phyloP scores from a whole-genome alignment of 331 rosid species.

The Cydonia oblonga region DNA sequence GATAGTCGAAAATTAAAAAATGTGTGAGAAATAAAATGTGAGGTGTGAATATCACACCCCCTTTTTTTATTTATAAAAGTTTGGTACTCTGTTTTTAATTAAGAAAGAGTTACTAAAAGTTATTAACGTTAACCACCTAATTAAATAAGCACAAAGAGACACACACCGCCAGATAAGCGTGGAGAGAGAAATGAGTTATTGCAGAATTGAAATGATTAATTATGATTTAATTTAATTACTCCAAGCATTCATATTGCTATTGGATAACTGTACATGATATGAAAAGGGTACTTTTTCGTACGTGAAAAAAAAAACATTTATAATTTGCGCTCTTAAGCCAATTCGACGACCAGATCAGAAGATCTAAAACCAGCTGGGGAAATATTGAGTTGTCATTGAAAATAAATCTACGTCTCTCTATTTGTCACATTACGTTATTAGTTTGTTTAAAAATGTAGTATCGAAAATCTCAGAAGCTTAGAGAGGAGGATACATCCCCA shows the following conservation, averaged over 20 bases:
- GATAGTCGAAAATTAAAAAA: no score
- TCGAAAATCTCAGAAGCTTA: neutral
- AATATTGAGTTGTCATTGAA: neutral
- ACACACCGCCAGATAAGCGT: constrained; percentile 4
- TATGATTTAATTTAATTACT: neutral
- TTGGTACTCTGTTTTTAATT: no score
- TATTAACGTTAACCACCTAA: neutral
- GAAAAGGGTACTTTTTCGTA: neutral
- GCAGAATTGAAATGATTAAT: neutral
- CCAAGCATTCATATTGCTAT: neutral
- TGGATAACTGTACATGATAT: neutral
- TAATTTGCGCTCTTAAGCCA: neutral
- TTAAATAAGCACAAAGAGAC: constrained; percentile 1
- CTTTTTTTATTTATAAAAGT: no score
- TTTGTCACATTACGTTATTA: neutral
- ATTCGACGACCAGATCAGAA: constrained; percentile 8
- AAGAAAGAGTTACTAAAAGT: neutral
- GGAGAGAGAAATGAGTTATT: neutral
- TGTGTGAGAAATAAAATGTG: no score
- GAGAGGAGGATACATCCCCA: neutral
- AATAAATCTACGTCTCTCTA: no score
- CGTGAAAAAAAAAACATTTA: neutral
- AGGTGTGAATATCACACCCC: no score
- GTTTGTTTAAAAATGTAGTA: neutral
- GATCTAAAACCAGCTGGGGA: neutral